Conservation (phyloP, 805 yeast species). For the Ogataea siamensis region DNA sequence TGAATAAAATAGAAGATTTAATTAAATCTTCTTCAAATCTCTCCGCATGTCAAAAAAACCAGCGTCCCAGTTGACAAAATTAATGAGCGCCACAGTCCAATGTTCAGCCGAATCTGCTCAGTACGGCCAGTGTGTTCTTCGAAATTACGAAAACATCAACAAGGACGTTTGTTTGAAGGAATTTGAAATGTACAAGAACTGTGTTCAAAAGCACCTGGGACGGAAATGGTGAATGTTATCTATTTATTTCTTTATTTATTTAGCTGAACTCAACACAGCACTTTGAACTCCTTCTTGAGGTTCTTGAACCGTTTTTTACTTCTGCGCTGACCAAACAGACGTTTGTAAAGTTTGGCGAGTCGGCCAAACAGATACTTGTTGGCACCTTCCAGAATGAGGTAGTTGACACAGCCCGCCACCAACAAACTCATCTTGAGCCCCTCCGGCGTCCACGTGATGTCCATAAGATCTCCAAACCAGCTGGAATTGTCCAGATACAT, state of each 20-base stretch:
- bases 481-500: constrained; percentile 55
- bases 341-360: constrained; percentile 41
- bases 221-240: constrained; percentile 24
- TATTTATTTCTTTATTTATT: constrained; percentile 5
- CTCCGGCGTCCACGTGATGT: constrained; percentile 59
- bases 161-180: constrained; percentile 54
- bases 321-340: constrained; percentile 30
- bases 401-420: constrained; percentile 47
- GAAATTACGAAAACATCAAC: constrained; percentile 47
- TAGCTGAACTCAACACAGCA: constrained; percentile 10
- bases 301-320: constrained; percentile 40
- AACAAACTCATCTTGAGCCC: constrained; percentile 53
- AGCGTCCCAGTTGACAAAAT: constrained; percentile 31
- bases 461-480: constrained; percentile 66
- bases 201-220: constrained; percentile 43
- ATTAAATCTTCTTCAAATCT: background rate
- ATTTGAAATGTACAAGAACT: constrained; percentile 46
- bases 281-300: constrained; percentile 29
- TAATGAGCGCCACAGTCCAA: constrained; percentile 31
- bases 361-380: constrained; percentile 43
- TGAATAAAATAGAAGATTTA: background rate
- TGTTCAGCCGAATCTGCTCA: constrained; percentile 33
- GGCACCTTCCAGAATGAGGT: constrained; percentile 44
- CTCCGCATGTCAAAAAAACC: constrained; percentile 23
- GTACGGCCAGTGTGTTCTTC: constrained; percentile 56